Base-by-base conservation (phyloP, 371 early-diverging fungal genomes). In the Mortierella sp. region DNA sequence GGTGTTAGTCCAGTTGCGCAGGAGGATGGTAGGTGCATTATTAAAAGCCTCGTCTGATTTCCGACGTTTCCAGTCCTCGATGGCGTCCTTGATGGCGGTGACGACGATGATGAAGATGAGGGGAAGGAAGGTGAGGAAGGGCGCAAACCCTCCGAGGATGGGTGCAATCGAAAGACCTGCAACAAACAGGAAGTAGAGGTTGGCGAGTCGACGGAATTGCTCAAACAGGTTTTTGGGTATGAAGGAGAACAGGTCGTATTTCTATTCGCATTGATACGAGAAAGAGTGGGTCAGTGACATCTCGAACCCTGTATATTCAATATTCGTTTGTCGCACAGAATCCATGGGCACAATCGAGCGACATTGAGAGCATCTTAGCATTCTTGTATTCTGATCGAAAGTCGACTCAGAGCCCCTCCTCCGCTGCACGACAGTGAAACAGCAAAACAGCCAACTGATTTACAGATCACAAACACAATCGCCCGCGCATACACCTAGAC, bases 61-160 rank as follows among this genome's bases (percentile, higher is more conserved):
- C 64, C 97, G 94, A 30, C 99, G 90, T 50, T 93, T 93, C 81
- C 89, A 89, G 72, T 99, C 99, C 60, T 98, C 98, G 52, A 95
- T 80, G 6, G 86, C 99, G 60, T 98, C 99, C 76, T 99, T 99
- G 58, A 93, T 85, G 53, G 92, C 95, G 14, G 97, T 95, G 27
- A 83, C 85, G 23, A 94, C 72, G 49, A 95, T 93, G 48, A 93
- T 82, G 43, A 87, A 60, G 69, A 96, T 86, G 12, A 80, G 61
- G 21, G 97, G 96, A 15, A 94, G 81, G 28, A 90, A 86, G 2
- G 95, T 90, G 47, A 96, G 80, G 50, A 84, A 68, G 11, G 86
- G 81, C 7, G 82, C 83, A 46, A 88, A 90, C 5, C 83, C 81
- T 15, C 82, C 81, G 58, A 93, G 85, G 51, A 87, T 82, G n/a